Conservation (phyloP, 2,329 filamentous ascomycete species). For the Pseudocercospora macadamiae region DNA sequence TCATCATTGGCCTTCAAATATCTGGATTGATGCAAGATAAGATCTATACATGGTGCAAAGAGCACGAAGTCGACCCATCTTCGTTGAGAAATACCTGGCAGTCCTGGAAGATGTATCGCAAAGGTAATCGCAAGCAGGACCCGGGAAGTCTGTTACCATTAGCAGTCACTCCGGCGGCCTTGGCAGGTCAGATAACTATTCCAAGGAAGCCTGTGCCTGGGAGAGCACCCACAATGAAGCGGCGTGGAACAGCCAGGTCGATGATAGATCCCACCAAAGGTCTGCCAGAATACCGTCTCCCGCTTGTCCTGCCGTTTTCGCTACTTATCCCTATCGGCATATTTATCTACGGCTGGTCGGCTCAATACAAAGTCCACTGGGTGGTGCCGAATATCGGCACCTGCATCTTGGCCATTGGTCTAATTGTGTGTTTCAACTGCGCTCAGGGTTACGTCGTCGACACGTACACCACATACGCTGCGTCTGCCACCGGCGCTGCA, state of each 20-base stretch:
- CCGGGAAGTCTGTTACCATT: conserved; percentile 16
- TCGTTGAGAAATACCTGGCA: conserved; percentile 20
- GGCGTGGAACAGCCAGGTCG: conserved; percentile 13
- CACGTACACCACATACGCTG: conserved; percentile 52
- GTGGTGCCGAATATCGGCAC: conserved; percentile 31
- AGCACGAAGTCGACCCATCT: conserved; percentile 25
- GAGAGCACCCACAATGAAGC: conserved; percentile 1
- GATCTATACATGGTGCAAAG: conserved; percentile 28
- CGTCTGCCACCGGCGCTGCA: conserved; percentile 52
- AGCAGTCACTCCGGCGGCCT: not conserved
- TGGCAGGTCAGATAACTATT: conserved; percentile 6
- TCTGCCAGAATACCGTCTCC: conserved; percentile 45
- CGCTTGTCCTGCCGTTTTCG: conserved; percentile 55
- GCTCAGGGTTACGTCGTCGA: conserved; percentile 48
- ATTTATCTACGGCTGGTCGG: conserved; percentile 33
- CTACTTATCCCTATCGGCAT: conserved; percentile 30
- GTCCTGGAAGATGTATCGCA: conserved; percentile 17
- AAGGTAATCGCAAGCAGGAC: conserved; percentile 7
- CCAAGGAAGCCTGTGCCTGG: conserved; percentile 20
- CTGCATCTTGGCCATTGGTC: conserved; percentile 27
- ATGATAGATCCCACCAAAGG: conserved; percentile 36
- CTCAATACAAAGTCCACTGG: conserved; percentile 29
- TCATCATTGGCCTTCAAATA: conserved; percentile 50
- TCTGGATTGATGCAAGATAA: conserved; percentile 27
- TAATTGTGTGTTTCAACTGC: conserved; percentile 29